Evolutionary conservation across 768 basidiomycete genomes (phyloP), one percentile per base, ranked within the genome.

Genomic region (Podaxis sp.): DNA sequence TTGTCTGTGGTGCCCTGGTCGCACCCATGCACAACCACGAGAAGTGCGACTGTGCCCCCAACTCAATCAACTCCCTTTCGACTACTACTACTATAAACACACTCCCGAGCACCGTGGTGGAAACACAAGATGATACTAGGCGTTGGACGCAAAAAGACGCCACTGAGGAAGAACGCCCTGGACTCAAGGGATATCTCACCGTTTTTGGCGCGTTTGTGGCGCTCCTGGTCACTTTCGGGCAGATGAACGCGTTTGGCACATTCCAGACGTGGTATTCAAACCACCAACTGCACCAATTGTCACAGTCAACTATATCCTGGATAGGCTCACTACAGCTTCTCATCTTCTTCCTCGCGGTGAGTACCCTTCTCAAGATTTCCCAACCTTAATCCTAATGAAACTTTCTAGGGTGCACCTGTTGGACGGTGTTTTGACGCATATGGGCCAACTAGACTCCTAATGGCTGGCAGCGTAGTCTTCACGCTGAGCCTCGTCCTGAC

Each of bases 251-350:
- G 50, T 91, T 90, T 65, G 89, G 89, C 15, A 87, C 86, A 46
- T 91, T 85, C 70, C 86, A 89, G 70, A 73, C 84, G 12, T 90
- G 85, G 83, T 90, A 91, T 66, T 76, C 80, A 9, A 72, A 71
- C 13, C 84, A 91, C 70, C 85, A 90, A 70, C 77, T 91, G 17
- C 69, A 70, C 17, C 70, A 78, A 65, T 65, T 80, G 38, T 72
- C 83, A 13, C 74, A 84, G 13, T 85, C 84, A 40, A 81, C 78
- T 24, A 86, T 90, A 64, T 85, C 88, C 2, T 89, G 88, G 85
- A 88, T 90, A 65, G 88, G 88, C 4, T 85, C 86, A 1, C 64
- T 89, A 51, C 89, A 90, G 67, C 74, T 90, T 3, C 89, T 84
- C 80, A 73, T 82, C 19, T 87, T 90, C 70, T 90, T 89, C 76